phyloP scores from a whole-genome alignment of 2,329 filamentous ascomycete species.

The Geosmithia flava region DNA sequence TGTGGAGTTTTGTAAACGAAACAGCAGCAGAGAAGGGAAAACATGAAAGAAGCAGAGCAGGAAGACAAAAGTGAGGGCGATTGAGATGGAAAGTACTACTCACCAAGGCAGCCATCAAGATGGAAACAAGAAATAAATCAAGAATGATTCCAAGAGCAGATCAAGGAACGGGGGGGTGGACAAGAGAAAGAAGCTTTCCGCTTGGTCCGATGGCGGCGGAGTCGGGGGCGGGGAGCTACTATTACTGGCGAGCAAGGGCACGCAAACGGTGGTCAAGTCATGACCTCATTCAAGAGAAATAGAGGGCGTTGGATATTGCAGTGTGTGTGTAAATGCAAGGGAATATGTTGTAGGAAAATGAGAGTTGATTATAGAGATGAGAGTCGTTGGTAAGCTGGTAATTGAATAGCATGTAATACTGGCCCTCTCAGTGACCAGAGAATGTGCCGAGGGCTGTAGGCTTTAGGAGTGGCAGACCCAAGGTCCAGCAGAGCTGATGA shows the following conservation, averaged over 20 bases:
- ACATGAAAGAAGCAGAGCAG: neutral
- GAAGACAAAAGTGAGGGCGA: neutral
- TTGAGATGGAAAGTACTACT: too few relatives aligned
- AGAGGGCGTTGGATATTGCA: neutral
- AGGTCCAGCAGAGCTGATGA: too few relatives aligned
- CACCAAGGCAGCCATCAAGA: constrained; percentile 14
- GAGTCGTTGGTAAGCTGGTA: neutral
- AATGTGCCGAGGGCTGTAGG: neutral
- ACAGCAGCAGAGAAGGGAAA: neutral
- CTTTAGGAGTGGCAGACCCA: too few relatives aligned
- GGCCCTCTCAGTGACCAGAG: neutral
- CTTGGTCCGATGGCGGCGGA: neutral
- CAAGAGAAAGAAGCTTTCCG: neutral
- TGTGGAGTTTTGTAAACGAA: neutral
- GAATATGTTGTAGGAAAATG: too few relatives aligned
- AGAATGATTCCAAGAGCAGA: too few relatives aligned
- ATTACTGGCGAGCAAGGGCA: neutral
- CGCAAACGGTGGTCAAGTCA: neutral
- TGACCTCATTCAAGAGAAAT: neutral
- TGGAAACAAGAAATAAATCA: neutral
- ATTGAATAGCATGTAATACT: neutral
- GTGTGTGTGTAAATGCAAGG: too few relatives aligned
- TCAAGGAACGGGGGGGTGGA: neutral
- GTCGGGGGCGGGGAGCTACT: neutral
- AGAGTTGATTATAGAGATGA: too few relatives aligned